These are phyloP conservation scores for Anacardium occidentale DNA, from an alignment of 345 rosid species.

Conservation along the genomic window DNA sequence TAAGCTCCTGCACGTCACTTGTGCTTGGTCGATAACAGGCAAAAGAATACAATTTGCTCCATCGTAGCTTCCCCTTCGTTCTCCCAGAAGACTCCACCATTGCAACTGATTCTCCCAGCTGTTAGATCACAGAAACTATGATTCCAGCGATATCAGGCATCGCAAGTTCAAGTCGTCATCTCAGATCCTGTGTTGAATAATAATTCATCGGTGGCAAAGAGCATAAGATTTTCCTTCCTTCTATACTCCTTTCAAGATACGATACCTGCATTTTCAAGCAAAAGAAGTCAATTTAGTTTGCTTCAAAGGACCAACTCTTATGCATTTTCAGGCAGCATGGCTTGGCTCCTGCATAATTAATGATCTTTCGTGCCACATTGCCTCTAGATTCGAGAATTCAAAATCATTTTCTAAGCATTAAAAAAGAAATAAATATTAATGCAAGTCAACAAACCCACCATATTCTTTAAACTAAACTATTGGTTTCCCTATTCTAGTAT, in stretches of 20 bases:
- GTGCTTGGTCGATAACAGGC: slow-evolving; percentile 34
- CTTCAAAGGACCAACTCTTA: neutral
- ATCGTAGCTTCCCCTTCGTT: slow-evolving; percentile 32
- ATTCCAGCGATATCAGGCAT: neutral
- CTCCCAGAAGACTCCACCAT: slow-evolving; percentile 25
- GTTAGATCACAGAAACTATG: neutral
- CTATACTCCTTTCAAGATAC: neutral
- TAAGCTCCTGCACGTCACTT: slow-evolving; percentile 21
- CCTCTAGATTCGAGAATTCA: slow-evolving; percentile 26
- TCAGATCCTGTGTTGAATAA: slow-evolving; percentile 15
- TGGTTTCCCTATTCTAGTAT: neutral
- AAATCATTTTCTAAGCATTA: neutral
- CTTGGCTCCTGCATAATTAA: neutral
- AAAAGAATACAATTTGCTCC: slow-evolving; percentile 53
- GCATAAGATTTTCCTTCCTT: neutral
- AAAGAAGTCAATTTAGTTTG: neutral
- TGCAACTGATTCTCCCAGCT: neutral
- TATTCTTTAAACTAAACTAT: neutral
- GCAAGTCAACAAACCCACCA: slow-evolving; percentile 19
- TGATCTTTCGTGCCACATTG: slow-evolving; percentile 7
- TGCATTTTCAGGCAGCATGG: neutral
- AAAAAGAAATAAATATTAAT: neutral
- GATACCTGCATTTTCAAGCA: neutral
- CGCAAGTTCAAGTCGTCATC: slow-evolving; percentile 3
- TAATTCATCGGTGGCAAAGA: neutral